phyloP scores from a whole-genome alignment of 306 rosid species.

The Pyrus betulifolia region DNA sequence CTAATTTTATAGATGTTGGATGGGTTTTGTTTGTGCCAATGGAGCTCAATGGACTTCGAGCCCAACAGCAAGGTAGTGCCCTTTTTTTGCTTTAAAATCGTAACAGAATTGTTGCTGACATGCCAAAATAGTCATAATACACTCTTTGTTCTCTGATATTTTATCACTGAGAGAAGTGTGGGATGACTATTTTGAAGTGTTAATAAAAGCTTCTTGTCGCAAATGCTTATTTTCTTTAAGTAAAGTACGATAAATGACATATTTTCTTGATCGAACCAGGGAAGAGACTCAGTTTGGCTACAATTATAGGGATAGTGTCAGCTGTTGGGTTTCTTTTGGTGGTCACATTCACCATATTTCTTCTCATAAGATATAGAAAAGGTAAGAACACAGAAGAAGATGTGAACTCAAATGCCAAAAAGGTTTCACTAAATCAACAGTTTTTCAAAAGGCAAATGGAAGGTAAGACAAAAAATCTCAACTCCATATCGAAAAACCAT shows the following conservation, averaged over 20 bases:
- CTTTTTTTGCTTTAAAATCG: not conserved
- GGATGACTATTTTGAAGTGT: not conserved
- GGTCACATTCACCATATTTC: not conserved
- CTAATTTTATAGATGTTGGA: conserved; percentile 11
- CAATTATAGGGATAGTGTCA: not conserved
- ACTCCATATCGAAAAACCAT: not conserved
- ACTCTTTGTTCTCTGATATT: not conserved
- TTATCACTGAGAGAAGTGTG: not conserved
- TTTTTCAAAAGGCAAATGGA: conserved; percentile 8
- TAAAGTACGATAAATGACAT: not conserved
- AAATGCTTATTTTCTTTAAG: not conserved
- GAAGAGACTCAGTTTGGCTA: not conserved
- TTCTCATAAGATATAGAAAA: not conserved
- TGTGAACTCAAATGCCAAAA: not conserved
- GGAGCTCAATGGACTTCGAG: not conserved
- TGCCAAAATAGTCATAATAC: not conserved
- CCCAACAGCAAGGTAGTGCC: not conserved
- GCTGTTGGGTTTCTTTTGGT: not conserved
- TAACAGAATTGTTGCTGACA: not conserved
- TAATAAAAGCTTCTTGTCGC: not conserved
- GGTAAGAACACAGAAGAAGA: conserved; percentile 3
- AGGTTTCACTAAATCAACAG: conserved; percentile 2
- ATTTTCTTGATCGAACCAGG: not conserved
- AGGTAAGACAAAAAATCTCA: not conserved
- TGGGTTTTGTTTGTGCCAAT: conserved; percentile 16